Evolutionary conservation across 192 early-diverging fungal genomes (phyloP), one percentile per base, ranked within the genome.

Genomic region (Oehlia diaphana): DNA sequence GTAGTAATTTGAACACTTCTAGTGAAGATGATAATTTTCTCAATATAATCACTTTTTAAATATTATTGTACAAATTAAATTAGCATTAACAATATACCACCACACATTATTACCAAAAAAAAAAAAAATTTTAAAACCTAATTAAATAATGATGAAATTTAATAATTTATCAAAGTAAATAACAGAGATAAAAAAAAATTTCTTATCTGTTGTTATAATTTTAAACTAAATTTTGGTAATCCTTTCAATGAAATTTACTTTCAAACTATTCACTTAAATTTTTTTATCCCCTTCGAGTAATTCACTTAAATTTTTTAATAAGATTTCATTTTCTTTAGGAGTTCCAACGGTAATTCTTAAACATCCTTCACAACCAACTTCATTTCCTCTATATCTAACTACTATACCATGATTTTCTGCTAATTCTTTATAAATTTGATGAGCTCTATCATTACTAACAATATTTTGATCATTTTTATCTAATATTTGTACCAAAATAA

Each of bases 321-420:
- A 71, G 35, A 6, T 77, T 53, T 82, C 79, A 83, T 96, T 98
- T 79, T 99, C 97, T 58, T 93, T 91, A 5, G 85, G 82, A 0
- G 93, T 98, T 23, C 98, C 97, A 37, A 99, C 91, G 4, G 96
- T 99, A 75, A 99, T 92, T 81, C 98, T 89, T 82, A 99, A 79
- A 82, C 97, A 98, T 1, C 95, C 98, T 66, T 90, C 87, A 80
- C 97, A 99, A 13, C 98, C 98, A 75, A 89, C 80, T 83, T 99
- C 98, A 26, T 84, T 90, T 33, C 98, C 98, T 79, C 98, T 87
- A 87, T 92, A 99, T 39, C 98, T 88, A 21, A 99, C 97, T 0
- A 99, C 98, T 7, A 99, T 91, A n/a, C 93, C 92, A 66, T 90
- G 79, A 44, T 85, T 81, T 82, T 96, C 91, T 5, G 98, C 98